Evolutionary conservation across 225 moss, liverwort and hornwort genomes (phyloP).

Genomic region (Physcomitrellopsis africana): DNA sequence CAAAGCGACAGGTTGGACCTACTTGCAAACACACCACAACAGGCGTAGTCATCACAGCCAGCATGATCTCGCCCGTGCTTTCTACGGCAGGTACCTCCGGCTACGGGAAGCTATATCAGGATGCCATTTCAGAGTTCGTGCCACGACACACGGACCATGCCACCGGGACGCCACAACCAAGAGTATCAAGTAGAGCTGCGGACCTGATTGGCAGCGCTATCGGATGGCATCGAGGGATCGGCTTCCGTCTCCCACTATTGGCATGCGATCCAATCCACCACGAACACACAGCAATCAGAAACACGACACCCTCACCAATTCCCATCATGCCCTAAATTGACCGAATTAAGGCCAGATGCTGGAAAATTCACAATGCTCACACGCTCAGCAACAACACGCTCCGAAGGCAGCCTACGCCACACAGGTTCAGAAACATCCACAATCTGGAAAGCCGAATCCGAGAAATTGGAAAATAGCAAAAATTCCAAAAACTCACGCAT

Average conservation of each 20-base stretch:
- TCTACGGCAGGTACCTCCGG: not conserved
- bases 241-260: slow-evolving; percentile 60
- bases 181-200: slow-evolving; percentile 20
- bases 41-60: not conserved
- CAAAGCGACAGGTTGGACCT: not conserved
- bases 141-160: slow-evolving; percentile 11
- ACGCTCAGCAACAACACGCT: not conserved
- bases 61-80: slow-evolving; percentile 2
- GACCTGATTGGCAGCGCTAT: slow-evolving; percentile 63
- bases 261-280: slow-evolving; percentile 31
- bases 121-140: not conserved
- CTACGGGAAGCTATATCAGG: not conserved
- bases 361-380: slow-evolving; percentile 1
- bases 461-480: slow-evolving; percentile 13
- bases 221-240: slow-evolving; percentile 69
- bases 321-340: slow-evolving; percentile 38
- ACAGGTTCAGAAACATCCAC: not conserved
- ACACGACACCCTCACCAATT: slow-evolving; percentile 20
- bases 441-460: not conserved
- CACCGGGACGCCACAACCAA: slow-evolving; percentile 22
- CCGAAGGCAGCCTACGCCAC: not conserved
- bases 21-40: slow-evolving; percentile 4
- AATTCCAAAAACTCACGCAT: slow-evolving; percentile 7
- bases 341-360: slow-evolving; percentile 20
- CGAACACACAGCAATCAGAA: slow-evolving; percentile 29